phyloP scores from a whole-genome alignment of 805 yeast species.

The Starmerella stellata region DNA sequence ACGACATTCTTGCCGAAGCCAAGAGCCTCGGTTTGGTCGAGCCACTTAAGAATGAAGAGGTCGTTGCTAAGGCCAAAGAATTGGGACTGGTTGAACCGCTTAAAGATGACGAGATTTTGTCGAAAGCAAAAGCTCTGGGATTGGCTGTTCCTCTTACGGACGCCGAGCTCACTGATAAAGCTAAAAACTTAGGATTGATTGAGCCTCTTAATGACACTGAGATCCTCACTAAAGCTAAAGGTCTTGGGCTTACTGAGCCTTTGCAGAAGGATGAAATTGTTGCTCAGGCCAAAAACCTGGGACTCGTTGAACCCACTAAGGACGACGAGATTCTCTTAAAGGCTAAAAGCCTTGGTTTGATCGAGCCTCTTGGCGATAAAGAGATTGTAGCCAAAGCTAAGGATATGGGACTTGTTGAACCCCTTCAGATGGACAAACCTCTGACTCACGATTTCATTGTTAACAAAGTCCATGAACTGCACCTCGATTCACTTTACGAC shows the following conservation, averaged over 20 bases:
- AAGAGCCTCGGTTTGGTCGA: slow-evolving; percentile 13
- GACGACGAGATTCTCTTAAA: slow-evolving; percentile 2
- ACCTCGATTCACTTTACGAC: too few species aligned
- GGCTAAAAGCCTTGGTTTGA: slow-evolving; percentile 5
- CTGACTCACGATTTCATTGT: slow-evolving; percentile 11
- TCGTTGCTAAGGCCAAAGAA: slow-evolving; percentile 1
- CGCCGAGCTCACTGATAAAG: slow-evolving; percentile 1
- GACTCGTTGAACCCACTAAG: slow-evolving; percentile 9
- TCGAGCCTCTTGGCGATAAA: slow-evolving; percentile 6
- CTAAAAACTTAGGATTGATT: background rate
- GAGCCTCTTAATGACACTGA: slow-evolving; percentile 2
- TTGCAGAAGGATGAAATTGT: slow-evolving; percentile 32
- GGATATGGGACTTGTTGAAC: slow-evolving; percentile 13
- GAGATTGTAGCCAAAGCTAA: slow-evolving; percentile 12
- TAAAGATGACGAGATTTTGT: slow-evolving; percentile 1
- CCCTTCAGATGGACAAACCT: too few species aligned
- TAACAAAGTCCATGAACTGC: too few species aligned
- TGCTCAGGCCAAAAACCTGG: slow-evolving; percentile 16
- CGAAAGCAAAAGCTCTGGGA: slow-evolving; percentile 31
- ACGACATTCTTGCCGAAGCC: slow-evolving; percentile 12
- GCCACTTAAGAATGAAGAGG: slow-evolving; percentile 6
- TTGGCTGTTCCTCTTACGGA: slow-evolving; percentile 31
- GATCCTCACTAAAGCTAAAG: slow-evolving; percentile 7
- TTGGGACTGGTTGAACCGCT: slow-evolving; percentile 12
- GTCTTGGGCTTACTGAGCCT: slow-evolving; percentile 14